A percentile compares a stretch with the other conserved stretches of the same genome.
phyloP scores from a whole-genome alignment of 495 filamentous ascomycete genomes.

The Penicillium flavigenum region DNA sequence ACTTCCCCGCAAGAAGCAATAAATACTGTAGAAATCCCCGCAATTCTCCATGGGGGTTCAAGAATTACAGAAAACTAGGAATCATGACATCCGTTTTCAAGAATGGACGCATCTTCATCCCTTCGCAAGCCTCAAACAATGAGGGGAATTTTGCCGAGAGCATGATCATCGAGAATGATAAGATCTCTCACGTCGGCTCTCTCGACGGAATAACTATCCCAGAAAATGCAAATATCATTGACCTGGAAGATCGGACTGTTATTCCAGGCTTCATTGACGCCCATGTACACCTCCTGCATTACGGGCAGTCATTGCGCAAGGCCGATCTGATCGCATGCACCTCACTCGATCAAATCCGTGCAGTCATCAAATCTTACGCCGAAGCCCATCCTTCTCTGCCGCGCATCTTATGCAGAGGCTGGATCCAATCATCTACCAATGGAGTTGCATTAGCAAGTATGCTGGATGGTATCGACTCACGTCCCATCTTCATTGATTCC shows the following conservation, averaged over 20 bases:
- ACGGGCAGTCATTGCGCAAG: slow-evolving; percentile 59
- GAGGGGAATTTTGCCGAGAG: slow-evolving; percentile 37
- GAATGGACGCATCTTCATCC: slow-evolving; percentile 47
- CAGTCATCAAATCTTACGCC: slow-evolving; percentile 51
- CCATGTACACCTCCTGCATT: slow-evolving; percentile 62
- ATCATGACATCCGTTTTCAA: slow-evolving; percentile 44
- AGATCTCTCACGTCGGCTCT: slow-evolving; percentile 46
- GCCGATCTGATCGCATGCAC: slow-evolving; percentile 54
- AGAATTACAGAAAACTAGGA: background rate
- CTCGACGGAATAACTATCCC: slow-evolving; percentile 32
- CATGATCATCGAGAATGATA: slow-evolving; percentile 41
- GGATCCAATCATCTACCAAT: slow-evolving; percentile 60
- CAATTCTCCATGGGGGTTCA: background rate
- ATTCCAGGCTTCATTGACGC: slow-evolving; percentile 65
- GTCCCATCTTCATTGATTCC: slow-evolving; percentile 60
- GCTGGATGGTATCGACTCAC: slow-evolving; percentile 52
- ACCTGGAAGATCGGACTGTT: slow-evolving; percentile 50
- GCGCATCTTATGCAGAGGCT: slow-evolving; percentile 57
- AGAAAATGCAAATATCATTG: slow-evolving; percentile 32
- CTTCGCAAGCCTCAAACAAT: slow-evolving; percentile 22
- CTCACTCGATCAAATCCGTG: slow-evolving; percentile 53
- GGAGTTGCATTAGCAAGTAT: slow-evolving; percentile 51
- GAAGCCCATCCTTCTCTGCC: slow-evolving; percentile 45
- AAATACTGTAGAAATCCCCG: slow-evolving; percentile 12
- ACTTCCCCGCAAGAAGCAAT: slow-evolving; percentile 12